A percentile compares a stretch with the other conserved stretches of the same genome.
These are phyloP conservation scores for Phytopythium mirpurense DNA, from an alignment of 352 stramenopile genomes.

Conservation along the genomic window DNA sequence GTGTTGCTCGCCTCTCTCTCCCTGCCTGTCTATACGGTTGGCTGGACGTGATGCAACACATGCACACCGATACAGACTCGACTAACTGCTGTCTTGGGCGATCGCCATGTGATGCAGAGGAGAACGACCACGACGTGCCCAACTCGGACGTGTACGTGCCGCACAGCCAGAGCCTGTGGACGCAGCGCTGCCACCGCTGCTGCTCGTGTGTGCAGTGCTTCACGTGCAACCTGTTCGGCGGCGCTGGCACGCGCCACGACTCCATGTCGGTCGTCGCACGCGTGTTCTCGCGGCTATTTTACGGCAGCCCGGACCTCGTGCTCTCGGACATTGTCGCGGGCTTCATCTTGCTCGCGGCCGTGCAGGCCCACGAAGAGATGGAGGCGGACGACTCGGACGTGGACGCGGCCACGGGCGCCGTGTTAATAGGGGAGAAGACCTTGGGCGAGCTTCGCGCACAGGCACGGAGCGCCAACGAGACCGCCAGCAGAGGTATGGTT, in stretches of 20 bases:
- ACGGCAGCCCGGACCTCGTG: conserved; percentile 81
- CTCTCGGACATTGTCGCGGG: conserved; percentile 86
- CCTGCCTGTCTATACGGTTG: too few species aligned
- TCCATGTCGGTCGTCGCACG: conserved; percentile 87
- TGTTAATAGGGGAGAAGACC: conserved; percentile 25
- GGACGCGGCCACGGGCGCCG: background rate
- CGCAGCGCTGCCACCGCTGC: conserved; percentile 67
- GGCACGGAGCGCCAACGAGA: conserved; percentile 12
- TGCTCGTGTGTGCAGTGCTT: conserved; percentile 80
- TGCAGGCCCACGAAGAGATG: conserved; percentile 73
- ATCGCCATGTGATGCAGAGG: conserved; percentile 17
- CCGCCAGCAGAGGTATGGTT: background rate
- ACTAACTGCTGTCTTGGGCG: conserved; percentile 3
- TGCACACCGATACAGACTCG: background rate
- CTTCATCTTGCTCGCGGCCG: conserved; percentile 74
- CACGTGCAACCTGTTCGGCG: conserved; percentile 85
- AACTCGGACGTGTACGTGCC: conserved; percentile 83
- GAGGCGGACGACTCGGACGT: conserved; percentile 19
- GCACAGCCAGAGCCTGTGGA: conserved; percentile 63
- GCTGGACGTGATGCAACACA: too few species aligned
- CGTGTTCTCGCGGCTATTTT: conserved; percentile 81
- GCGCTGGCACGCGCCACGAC: conserved; percentile 76
- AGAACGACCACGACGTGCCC: conserved; percentile 48
- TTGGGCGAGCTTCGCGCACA: conserved; percentile 45
- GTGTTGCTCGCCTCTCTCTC: too few species aligned